Conservation (phyloP, 305 asterid species). For the Fraxinus platypoda region DNA sequence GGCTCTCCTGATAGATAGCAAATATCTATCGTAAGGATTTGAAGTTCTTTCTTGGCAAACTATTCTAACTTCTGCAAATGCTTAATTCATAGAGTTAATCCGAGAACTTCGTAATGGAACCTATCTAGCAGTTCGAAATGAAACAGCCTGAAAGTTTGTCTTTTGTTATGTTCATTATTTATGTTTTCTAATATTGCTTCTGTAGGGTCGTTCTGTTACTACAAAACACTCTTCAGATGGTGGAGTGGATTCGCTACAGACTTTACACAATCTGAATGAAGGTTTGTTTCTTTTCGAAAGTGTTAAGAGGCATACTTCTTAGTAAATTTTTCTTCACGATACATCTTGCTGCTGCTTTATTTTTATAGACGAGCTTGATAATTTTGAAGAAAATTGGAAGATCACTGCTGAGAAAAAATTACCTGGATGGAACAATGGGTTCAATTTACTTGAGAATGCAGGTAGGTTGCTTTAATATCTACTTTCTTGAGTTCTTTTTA, state of each 20-base stretch:
- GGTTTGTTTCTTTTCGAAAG: slow-evolving; percentile 37
- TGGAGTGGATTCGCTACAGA: slow-evolving; percentile 58
- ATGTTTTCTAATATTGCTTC: slow-evolving; percentile 5
- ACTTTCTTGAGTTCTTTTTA: background rate
- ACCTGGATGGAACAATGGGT: slow-evolving; percentile 66
- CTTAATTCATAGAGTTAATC: background rate
- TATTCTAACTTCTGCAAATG: background rate
- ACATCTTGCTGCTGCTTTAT: slow-evolving; percentile 7
- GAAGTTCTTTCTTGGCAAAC: background rate
- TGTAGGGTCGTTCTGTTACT: slow-evolving; percentile 78
- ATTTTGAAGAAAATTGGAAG: slow-evolving; percentile 80
- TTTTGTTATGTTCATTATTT: background rate
- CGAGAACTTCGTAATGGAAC: background rate
- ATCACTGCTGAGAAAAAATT: slow-evolving; percentile 52
- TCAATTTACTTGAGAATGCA: slow-evolving; percentile 56
- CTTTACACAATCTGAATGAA: slow-evolving; percentile 81
- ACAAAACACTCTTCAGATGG: slow-evolving; percentile 55
- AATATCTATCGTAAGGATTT: background rate
- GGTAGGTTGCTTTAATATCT: slow-evolving; percentile 34
- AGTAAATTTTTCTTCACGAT: background rate
- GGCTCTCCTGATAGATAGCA: background rate
- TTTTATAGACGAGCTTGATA: slow-evolving; percentile 56
- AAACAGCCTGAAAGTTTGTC: background rate
- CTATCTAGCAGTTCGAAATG: background rate
- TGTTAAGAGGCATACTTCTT: background rate